Base-by-base conservation (phyloP, 331 rosid species). In the Rosa hybrid region DNA sequence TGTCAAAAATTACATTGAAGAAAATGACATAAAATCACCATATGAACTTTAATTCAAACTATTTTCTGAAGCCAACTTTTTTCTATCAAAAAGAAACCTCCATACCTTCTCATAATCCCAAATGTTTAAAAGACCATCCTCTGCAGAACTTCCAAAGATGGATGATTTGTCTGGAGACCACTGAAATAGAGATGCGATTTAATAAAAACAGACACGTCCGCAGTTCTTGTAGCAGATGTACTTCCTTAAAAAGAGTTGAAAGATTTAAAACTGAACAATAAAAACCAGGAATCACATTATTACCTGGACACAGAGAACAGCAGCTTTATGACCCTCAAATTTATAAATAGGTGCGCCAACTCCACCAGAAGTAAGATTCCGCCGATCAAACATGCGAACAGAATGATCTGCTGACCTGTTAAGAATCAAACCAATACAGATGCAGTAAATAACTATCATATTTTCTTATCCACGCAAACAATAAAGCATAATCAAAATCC, bases 271-370 rank as follows among this genome's bases (percentile, higher is more conserved):
- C 75, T 30, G 13, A 65, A 23, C 54, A 54, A 8, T 21, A 44
- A 27, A 53, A 75, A 76, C 49, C 44, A 76, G 14, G 42, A 73
- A 68, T 51, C 69, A 18, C 18, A 59, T 63, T 67, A 82, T 49
- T 84, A 93, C 99, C 99, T 96, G 99, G 77, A 96, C 99, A 82
- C 98, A 96, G 48, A 96, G 99, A 86, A 96, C 99, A 23, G 99
- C 99, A 72, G 97, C 98, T 83, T 87, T 92, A 86, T 96, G 99
- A 80, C 97, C 94, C 86, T 92, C 99, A 88, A 96, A 96, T 81
- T 88, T 93, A 84, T 93, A 90, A 77, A 96, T 84, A 38, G 99
- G 98, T 17, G 97, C 88, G 56, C 99, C 99, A 82, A 90, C 90
- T 71, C 99, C 99, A 76, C 87, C 90, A 59, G 94, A 85, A 77